phyloP scores from a whole-genome alignment of 345 rosid species.

The Eucalyptus dawsonii region DNA sequence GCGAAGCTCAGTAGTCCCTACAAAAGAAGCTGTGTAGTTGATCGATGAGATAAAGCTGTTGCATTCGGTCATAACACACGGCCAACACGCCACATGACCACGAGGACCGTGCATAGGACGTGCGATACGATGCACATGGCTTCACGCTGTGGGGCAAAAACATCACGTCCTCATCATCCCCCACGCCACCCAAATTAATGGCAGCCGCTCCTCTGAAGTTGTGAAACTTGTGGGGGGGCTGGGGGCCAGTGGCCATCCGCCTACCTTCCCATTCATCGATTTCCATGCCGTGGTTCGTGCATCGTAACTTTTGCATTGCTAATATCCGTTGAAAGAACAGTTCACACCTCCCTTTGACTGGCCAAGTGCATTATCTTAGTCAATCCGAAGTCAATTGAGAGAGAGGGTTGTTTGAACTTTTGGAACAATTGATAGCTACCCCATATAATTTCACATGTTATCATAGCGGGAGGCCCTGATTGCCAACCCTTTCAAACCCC shows the following conservation, averaged over 20 bases:
- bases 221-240: neutral
- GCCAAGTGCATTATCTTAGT: neutral
- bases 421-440: neutral
- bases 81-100: neutral
- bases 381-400: neutral
- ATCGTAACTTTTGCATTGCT: neutral
- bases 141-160: neutral
- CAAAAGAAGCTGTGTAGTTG: neutral
- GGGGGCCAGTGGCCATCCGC: neutral
- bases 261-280: neutral
- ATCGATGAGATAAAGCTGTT: neutral
- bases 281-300: neutral
- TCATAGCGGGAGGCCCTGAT: neutral
- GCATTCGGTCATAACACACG: neutral
- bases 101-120: neutral
- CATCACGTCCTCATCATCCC: neutral
- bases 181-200: neutral
- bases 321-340: neutral
- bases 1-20: neutral
- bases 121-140: neutral
- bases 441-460: neutral
- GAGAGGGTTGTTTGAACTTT: neutral
- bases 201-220: neutral
- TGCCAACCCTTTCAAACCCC: too few relatives aligned
- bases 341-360: neutral